A percentile compares a stretch with the other conserved stretches of the same genome.
Evolutionary conservation across 345 rosid genomes (phyloP).

Genomic region (Dipteronia dyeriana): DNA sequence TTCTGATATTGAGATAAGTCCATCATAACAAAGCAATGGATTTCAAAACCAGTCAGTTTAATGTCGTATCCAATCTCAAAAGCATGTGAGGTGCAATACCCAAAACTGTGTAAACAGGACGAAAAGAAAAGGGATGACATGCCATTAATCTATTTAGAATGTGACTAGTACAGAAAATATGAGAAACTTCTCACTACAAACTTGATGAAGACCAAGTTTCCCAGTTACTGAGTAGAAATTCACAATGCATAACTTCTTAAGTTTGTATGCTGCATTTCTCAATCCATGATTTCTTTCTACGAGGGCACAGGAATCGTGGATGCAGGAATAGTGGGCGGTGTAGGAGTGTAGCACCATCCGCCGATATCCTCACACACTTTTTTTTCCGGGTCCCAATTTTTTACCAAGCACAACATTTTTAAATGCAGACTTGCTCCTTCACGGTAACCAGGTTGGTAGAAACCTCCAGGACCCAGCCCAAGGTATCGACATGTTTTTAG

Average conservation of each 20-base stretch:
- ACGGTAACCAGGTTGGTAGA: slow-evolving; percentile 79
- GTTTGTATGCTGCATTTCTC: slow-evolving; percentile 32
- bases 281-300: slow-evolving; percentile 22
- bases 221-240: slow-evolving; percentile 83
- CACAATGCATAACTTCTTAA: slow-evolving; percentile 68
- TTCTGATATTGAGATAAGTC: no score
- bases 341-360: slow-evolving; percentile 58
- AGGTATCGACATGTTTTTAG: slow-evolving; percentile 59
- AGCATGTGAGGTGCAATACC: background rate
- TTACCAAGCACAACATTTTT: slow-evolving; percentile 95
- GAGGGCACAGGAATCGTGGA: slow-evolving; percentile 49
- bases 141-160: background rate
- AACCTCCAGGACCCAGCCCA: slow-evolving; percentile 82
- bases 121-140: no score
- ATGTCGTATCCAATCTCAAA: background rate
- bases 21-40: no score
- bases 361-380: slow-evolving; percentile 50
- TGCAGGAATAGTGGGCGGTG: slow-evolving; percentile 65
- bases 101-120: background rate
- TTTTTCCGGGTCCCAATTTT: slow-evolving; percentile 83
- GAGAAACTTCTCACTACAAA: slow-evolving; percentile 26
- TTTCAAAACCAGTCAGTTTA: background rate
- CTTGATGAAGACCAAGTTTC: slow-evolving; percentile 91
- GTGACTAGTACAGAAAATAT: background rate
- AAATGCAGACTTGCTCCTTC: slow-evolving; percentile 59